Evolutionary conservation across 345 rosid genomes (phyloP).

Genomic region (Rhodamnia rubescens): DNA sequence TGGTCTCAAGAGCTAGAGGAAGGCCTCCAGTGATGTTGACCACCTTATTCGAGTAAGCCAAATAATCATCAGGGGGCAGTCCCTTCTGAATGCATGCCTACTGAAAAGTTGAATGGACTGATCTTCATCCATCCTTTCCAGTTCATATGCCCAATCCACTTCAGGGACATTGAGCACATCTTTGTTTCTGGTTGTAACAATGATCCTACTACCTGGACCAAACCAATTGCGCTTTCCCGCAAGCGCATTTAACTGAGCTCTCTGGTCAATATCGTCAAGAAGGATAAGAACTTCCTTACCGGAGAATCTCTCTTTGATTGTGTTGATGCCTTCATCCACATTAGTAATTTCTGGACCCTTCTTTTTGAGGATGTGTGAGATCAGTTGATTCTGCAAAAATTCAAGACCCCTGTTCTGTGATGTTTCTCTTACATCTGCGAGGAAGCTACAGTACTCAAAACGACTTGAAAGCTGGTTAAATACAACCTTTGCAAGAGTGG

Average conservation of each 20-base stretch:
- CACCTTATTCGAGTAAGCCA: constrained; percentile 4
- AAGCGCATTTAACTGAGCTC: background rate
- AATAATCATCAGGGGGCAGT: constrained; percentile 3
- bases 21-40: constrained; percentile 10
- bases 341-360: constrained; percentile 8
- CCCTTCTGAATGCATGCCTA: constrained; percentile 9
- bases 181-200: constrained; percentile 7
- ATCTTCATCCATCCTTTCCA: background rate
- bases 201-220: constrained; percentile 12
- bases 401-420: constrained; percentile 5
- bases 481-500: constrained; percentile 18
- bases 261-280: constrained; percentile 9
- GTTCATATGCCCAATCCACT: constrained; percentile 6
- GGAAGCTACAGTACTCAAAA: constrained; percentile 7
- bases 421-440: constrained; percentile 5
- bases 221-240: constrained; percentile 9
- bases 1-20: constrained; percentile 9
- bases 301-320: constrained; percentile 8
- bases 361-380: constrained; percentile 7
- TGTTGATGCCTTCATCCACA: constrained; percentile 11
- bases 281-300: constrained; percentile 10
- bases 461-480: background rate
- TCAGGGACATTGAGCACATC: constrained; percentile 5
- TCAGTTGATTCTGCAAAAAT: constrained; percentile 6
- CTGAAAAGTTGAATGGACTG: constrained; percentile 12